phyloP scores from a whole-genome alignment of 2,329 filamentous ascomycete genomes.

The Bertia moriformis region DNA sequence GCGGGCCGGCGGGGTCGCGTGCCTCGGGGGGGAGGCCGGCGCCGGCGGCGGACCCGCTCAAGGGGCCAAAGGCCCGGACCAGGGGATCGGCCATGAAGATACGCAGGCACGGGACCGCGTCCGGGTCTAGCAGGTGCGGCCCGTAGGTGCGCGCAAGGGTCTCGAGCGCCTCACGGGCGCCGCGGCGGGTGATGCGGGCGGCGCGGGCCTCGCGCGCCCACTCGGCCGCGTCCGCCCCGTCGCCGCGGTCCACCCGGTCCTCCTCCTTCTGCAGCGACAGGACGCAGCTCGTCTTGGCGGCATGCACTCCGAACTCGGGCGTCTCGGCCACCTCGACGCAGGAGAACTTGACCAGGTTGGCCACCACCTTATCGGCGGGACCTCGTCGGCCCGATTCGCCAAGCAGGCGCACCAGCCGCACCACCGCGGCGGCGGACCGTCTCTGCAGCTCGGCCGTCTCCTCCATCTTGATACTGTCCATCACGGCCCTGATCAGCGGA shows the following conservation, averaged over 20 bases:
- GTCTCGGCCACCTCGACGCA: conserved; percentile 97
- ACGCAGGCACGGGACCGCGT: conserved; percentile 70
- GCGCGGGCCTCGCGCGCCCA: conserved; percentile 81
- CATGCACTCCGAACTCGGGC: conserved; percentile 81
- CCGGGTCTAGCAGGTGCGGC: conserved; percentile 54
- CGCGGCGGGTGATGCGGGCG: conserved; percentile 77
- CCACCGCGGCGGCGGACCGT: conserved; percentile 73
- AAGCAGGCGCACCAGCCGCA: conserved; percentile 72
- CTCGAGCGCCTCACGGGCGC: conserved; percentile 86
- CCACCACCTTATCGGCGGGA: conserved; percentile 88
- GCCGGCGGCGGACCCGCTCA: too few species aligned
- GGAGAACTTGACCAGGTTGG: conserved; percentile 91
- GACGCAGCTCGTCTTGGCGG: conserved; percentile 63
- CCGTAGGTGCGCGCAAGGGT: conserved; percentile 73
- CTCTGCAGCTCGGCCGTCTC: conserved; percentile 79
- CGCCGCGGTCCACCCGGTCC: conserved; percentile 81
- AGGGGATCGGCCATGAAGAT: conserved; percentile 72
- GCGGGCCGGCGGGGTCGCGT: conserved; percentile 54
- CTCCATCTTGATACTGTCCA: conserved; percentile 95
- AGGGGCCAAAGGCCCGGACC: conserved; percentile 56
- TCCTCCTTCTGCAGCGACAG: conserved; percentile 94
- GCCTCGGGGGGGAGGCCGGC: conserved; percentile 60
- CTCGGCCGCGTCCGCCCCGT: conserved; percentile 74
- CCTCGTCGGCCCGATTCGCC: conserved; percentile 65
- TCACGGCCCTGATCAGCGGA: conserved; percentile 88